Percentiles rank a stretch among this genome's conserved stretches.
These are phyloP conservation scores for Schrenkiella parvula DNA, from an alignment of 345 rosid species.

Conservation along the genomic window DNA sequence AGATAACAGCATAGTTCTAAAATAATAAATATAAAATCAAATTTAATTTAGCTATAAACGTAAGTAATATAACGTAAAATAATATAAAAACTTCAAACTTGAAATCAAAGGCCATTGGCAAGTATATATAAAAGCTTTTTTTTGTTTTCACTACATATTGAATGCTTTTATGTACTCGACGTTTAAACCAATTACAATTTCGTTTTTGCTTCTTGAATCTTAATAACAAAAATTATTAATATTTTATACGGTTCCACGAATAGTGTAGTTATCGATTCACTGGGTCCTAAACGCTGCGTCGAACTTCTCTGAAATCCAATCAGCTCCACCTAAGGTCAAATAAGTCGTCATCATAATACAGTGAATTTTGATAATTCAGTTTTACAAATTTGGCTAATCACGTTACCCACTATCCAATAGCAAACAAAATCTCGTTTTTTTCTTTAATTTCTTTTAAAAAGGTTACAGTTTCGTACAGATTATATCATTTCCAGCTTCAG, in stretches of 20 bases:
- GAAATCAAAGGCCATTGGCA: background rate
- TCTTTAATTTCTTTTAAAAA: background rate
- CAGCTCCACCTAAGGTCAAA: slow-evolving; percentile 23
- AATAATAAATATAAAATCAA: background rate
- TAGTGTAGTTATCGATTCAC: background rate
- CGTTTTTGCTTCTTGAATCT: background rate
- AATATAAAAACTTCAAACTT: background rate
- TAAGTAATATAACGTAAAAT: background rate
- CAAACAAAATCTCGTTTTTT: background rate
- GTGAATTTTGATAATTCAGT: background rate
- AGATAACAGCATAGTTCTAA: background rate
- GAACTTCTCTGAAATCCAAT: background rate
- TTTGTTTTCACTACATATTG: too few species aligned
- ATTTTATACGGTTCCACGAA: background rate
- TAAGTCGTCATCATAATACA: slow-evolving; percentile 6
- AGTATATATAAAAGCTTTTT: too few species aligned
- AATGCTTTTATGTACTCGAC: too few species aligned
- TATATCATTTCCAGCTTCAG: slow-evolving; percentile 9
- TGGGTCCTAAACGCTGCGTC: background rate
- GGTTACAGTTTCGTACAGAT: slow-evolving; percentile 11
- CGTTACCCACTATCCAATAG: slow-evolving; percentile 9
- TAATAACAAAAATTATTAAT: background rate
- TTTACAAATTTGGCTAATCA: background rate
- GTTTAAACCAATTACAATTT: too few species aligned
- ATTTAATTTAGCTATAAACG: background rate